These are phyloP conservation scores for Suillus clintonianus DNA, from an alignment of 768 basidiomycete species.

Conservation along the genomic window DNA sequence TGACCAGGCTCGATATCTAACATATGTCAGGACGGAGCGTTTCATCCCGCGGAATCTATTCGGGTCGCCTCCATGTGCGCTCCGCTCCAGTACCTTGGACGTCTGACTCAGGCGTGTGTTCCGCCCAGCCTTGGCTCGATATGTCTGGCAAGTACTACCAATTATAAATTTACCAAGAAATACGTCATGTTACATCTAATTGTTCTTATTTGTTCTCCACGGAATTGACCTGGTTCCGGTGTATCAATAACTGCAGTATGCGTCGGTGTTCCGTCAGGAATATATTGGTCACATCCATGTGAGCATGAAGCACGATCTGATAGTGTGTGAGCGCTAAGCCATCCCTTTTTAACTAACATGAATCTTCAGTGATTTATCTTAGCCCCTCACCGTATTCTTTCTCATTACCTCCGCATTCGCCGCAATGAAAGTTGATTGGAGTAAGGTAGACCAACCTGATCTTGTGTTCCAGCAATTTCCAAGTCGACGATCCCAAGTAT, in stretches of 20 bases:
- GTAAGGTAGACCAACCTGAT: constrained; percentile 67
- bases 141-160: no score
- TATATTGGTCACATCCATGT: not conserved
- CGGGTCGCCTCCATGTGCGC: no score
- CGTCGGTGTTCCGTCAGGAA: not conserved
- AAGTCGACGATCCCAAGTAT: constrained; percentile 85
- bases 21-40: no score
- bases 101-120: no score
- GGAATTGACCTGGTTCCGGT: not conserved
- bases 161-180: no score
- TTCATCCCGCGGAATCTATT: no score
- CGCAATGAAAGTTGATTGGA: constrained; percentile 48
- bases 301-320: not conserved
- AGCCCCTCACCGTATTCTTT: constrained; percentile 1
- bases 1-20: no score
- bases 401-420: constrained; percentile 18
- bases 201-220: no score
- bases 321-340: constrained; percentile 1
- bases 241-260: not conserved
- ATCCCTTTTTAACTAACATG: not conserved
- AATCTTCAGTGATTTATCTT: not conserved
- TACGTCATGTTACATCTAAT: no score
- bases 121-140: no score
- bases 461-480: constrained; percentile 69
- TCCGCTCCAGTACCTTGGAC: no score